Conservation (phyloP, 2,329 filamentous ascomycete genomes). For the Chaetomium olivaceum region DNA sequence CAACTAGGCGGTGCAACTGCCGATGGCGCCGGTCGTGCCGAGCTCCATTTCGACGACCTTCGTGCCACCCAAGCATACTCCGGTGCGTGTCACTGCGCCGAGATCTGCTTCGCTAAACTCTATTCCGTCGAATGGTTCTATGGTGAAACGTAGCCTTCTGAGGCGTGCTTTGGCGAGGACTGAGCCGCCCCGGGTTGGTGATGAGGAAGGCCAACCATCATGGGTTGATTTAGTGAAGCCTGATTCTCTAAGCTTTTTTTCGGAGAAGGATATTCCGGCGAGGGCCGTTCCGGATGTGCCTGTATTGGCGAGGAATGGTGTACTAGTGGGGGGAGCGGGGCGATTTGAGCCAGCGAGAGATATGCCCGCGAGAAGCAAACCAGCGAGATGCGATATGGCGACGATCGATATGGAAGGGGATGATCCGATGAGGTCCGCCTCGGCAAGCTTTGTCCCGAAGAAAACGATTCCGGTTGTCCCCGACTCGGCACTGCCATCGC, state of each 20-base stretch:
- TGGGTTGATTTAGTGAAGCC: not conserved
- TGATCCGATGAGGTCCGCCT: not conserved
- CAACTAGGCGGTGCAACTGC: slow-evolving; percentile 19
- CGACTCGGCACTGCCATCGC: not conserved
- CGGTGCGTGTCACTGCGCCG: too few relatives aligned
- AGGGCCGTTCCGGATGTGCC: not conserved
- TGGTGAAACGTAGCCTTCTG: not conserved
- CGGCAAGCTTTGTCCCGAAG: not conserved
- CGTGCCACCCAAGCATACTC: not conserved
- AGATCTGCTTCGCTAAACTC: not conserved
- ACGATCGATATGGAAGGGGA: not conserved
- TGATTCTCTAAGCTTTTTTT: not conserved
- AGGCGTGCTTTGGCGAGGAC: not conserved
- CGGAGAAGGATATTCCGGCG: not conserved
- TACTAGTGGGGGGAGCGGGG: not conserved
- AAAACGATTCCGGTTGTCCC: not conserved
- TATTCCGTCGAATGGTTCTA: not conserved
- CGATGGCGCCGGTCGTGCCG: not conserved
- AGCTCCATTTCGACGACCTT: not conserved
- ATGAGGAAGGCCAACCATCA: not conserved
- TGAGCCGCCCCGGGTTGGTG: not conserved
- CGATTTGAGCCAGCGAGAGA: not conserved
- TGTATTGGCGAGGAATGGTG: not conserved
- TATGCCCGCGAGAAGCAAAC: not conserved
- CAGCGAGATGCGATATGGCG: not conserved